Percentiles rank a stretch among this genome's conserved stretches.
These are phyloP conservation scores for Lavandula angustifolia DNA, from an alignment of 257 asterid genomes.

Conservation along the genomic window DNA sequence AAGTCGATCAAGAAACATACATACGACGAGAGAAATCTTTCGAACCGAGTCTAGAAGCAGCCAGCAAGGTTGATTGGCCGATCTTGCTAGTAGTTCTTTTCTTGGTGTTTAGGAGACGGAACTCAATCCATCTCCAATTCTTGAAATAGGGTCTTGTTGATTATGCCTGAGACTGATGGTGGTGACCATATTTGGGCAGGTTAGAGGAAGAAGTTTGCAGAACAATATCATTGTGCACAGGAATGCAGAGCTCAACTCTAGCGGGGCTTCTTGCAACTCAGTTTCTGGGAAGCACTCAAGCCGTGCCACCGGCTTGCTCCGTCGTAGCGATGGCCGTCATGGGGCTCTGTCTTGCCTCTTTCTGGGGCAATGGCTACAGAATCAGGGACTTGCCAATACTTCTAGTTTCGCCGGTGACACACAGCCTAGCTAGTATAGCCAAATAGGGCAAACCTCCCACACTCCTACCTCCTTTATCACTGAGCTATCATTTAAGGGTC, in stretches of 20 bases:
- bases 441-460: too few species aligned
- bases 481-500: too few species aligned
- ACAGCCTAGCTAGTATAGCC: too few species aligned
- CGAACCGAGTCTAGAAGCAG: neutral
- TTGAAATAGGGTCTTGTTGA: too few species aligned
- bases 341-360: conserved; percentile 97
- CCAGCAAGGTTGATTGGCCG: neutral
- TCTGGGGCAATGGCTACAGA: conserved; percentile 84
- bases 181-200: conserved; percentile 41
- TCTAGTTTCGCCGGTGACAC: conserved; percentile 32
- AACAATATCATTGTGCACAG: conserved; percentile 88
- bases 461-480: neutral
- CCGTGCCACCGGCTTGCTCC: conserved; percentile 95
- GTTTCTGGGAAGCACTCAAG: conserved; percentile 84
- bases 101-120: too few species aligned
- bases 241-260: conserved; percentile 95
- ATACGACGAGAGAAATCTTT: neutral
- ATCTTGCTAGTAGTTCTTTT: neutral
- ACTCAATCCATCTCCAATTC: too few species aligned
- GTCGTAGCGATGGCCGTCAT: conserved; percentile 95
- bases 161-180: neutral
- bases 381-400: conserved; percentile 59
- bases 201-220: conserved; percentile 82
- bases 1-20: neutral
- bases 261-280: conserved; percentile 95